A percentile compares a stretch with the other conserved stretches of the same genome.
phyloP scores from a whole-genome alignment of 2,329 filamentous ascomycete species.

The Xylariaceae sp. region DNA sequence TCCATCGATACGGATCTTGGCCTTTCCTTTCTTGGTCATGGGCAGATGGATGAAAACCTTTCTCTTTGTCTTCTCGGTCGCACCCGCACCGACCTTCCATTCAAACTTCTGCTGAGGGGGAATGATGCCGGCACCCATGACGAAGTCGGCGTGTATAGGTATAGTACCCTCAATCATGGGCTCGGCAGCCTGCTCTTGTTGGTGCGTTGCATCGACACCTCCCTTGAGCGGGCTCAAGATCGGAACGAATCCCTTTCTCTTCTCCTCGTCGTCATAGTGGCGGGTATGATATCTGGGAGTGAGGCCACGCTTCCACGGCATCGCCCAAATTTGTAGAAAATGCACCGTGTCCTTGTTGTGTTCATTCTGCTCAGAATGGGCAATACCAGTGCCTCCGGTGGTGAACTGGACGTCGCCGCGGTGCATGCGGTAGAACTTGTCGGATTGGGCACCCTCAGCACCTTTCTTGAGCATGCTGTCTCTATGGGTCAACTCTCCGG shows the following conservation, averaged over 20 bases:
- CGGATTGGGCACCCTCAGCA: conserved; percentile 54
- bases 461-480: conserved; percentile 79
- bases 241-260: conserved; percentile 66
- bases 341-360: conserved; percentile 69
- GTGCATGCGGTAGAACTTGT: conserved; percentile 68
- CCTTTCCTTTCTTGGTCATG: conserved; percentile 73
- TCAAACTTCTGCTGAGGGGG: conserved; percentile 62
- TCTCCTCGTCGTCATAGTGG: conserved; percentile 69
- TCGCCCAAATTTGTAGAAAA: conserved; percentile 86
- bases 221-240: conserved; percentile 74
- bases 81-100: conserved; percentile 67
- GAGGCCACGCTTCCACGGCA: conserved; percentile 72
- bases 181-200: conserved; percentile 63
- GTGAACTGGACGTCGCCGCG: conserved; percentile 88
- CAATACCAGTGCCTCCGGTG: conserved; percentile 76
- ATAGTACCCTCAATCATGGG: conserved; percentile 66
- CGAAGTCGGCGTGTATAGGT: conserved; percentile 79
- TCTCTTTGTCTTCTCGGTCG: conserved; percentile 51
- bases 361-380: conserved; percentile 82
- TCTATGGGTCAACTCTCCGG: conserved; percentile 81
- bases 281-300: conserved; percentile 74
- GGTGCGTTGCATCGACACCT: conserved; percentile 58
- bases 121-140: conserved; percentile 77
- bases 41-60: conserved; percentile 81
- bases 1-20: conserved; percentile 67